A percentile compares a stretch with the other conserved stretches of the same genome.
Evolutionary conservation across 345 rosid genomes (phyloP).

Genomic region (Rhodomyrtus tomentosa): DNA sequence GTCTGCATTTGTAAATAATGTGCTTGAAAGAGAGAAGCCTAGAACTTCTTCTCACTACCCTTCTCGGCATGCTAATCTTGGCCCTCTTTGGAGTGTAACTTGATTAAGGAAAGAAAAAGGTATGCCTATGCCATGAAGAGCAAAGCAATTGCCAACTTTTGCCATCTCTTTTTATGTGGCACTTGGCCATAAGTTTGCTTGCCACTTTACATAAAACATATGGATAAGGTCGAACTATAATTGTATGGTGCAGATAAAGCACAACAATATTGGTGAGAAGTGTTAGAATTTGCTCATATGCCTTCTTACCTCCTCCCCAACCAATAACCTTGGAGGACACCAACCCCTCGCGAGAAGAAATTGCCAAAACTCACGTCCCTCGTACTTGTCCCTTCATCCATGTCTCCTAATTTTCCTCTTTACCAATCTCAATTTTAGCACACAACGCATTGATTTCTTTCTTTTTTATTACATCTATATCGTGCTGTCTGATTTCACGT

Average conservation of each 20-base stretch:
- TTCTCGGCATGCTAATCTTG: not conserved
- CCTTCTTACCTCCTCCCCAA: not conserved
- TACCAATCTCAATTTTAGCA: not conserved
- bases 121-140: not conserved
- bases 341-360: not conserved
- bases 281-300: not conserved
- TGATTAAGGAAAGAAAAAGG: not conserved
- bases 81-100: not conserved
- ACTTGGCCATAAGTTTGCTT: not conserved
- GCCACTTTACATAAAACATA: not conserved
- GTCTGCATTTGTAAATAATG: not conserved
- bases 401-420: not conserved
- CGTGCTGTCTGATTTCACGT: rapidly evolving
- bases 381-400: not conserved
- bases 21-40: not conserved
- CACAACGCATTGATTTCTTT: not conserved
- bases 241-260: not conserved
- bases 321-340: not conserved
- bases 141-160: not conserved
- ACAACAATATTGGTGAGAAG: not conserved
- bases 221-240: not conserved
- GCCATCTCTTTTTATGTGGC: not conserved
- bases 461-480: not conserved
- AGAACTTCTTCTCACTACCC: not conserved
- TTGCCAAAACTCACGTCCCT: not conserved